Evolutionary conservation across 169 alveolate species (phyloP), one percentile per base, ranked within the genome.

Genomic region (Plasmodium yoelii): DNA sequence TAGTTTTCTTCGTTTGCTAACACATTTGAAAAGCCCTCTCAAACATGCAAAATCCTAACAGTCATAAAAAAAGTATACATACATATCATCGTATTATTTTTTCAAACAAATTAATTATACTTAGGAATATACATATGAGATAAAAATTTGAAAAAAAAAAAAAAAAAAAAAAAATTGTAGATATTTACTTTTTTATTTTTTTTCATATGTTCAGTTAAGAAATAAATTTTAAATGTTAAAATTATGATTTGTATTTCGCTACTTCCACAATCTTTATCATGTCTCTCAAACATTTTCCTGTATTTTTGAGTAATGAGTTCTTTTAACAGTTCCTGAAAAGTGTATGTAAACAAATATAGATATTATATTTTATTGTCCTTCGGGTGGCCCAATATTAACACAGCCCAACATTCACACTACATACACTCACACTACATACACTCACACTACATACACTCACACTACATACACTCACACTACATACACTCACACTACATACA

Each of bases 221-320:
- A 82, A 26, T 19, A 82, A 19, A 82, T 82, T 55, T 82, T 82
- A 61, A 82, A 82, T 0, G 90, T 82, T 56, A 82, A 61, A 68
- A 82, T 82, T 44, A 82, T 82, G 7, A 82, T 82, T 69, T 82
- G 90, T 55, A 82, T 82, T 65, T 82, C 90, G 26, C 90, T 82
- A 68, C 90, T 82, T 13, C 90, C 90, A 60, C 90, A 82, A 28
- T 82, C 90, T n/a, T 53, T 82, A 7, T 59, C 80, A 46, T 82
- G 90, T 24, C 90, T 42, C 39, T 82, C 86, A 42, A 82, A 82
- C 42, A 82, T 34, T 61, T 56, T 82, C 28, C 90, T 42, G 46
- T 82, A 82, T 7, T 82, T 82, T 56, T 82, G 90, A 9, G 90
- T 82, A 19, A 82, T 82, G 42, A 82, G 75, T 18, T 82, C 90